Evolutionary conservation across 495 filamentous ascomycete species (phyloP).

Genomic region (Talaromyces ruber): DNA sequence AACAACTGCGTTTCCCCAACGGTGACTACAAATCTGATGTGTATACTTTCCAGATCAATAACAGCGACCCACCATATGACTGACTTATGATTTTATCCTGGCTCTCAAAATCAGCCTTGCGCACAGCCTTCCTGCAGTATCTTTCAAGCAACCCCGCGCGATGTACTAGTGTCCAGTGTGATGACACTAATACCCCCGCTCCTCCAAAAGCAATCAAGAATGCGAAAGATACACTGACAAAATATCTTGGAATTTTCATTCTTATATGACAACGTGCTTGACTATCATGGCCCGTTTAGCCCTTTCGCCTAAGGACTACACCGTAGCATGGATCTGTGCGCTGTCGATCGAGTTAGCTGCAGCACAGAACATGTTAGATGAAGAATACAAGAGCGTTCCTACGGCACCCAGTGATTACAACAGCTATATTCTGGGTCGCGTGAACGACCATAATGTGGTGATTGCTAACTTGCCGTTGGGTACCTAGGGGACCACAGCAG

Average conservation of each 20-base stretch:
- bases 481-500: slow-evolving; percentile 12
- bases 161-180: neutral
- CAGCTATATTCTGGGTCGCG: slow-evolving; percentile 23
- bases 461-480: slow-evolving; percentile 21
- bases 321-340: slow-evolving; percentile 24
- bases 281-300: neutral
- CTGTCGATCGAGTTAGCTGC: slow-evolving; percentile 24
- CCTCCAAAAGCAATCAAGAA: neutral
- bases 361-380: slow-evolving; percentile 25
- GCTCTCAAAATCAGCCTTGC: neutral
- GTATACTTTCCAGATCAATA: no score
- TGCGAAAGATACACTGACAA: slow-evolving; percentile 14
- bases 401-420: slow-evolving; percentile 19
- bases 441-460: slow-evolving; percentile 24
- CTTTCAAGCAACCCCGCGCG: neutral
- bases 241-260: slow-evolving; percentile 5
- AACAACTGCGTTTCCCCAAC: no score
- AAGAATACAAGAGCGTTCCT: slow-evolving; percentile 13
- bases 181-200: neutral
- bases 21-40: no score
- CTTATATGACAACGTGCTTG: neutral
- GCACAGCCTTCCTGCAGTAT: neutral
- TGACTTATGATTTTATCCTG: neutral
- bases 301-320: slow-evolving; percentile 16
- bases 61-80: no score